These are phyloP conservation scores for Cryptococcus sp. DNA, from an alignment of 1,284 basidiomycete genomes.

Conservation along the genomic window DNA sequence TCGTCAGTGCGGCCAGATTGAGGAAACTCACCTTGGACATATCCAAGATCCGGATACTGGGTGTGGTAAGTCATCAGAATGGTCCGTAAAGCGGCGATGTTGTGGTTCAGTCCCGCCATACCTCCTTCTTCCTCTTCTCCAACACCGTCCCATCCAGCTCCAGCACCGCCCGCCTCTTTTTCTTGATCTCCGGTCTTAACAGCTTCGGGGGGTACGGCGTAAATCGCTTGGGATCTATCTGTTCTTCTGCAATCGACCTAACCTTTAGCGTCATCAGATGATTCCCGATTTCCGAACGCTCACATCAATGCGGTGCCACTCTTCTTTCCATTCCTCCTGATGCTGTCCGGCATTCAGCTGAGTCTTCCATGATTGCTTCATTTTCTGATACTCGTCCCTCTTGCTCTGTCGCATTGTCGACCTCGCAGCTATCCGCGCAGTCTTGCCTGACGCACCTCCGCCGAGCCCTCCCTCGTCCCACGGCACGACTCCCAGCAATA, in stretches of 20 bases:
- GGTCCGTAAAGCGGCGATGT: constrained; percentile 42
- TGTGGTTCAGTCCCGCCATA: constrained; percentile 69
- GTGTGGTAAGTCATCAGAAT: constrained; percentile 92
- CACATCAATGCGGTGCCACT: constrained; percentile 51
- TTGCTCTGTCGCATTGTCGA: constrained; percentile 60
- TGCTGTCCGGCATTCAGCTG: constrained; percentile 30
- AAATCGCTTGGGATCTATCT: constrained; percentile 86
- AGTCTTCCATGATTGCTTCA: constrained; percentile 70
- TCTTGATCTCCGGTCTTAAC: constrained; percentile 29
- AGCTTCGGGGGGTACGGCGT: constrained; percentile 54
- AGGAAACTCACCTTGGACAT: constrained; percentile 28
- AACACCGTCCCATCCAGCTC: constrained; percentile 18
- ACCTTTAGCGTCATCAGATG: not conserved
- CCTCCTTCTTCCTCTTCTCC: constrained; percentile 64
- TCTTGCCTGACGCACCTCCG: constrained; percentile 6
- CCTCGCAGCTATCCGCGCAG: constrained; percentile 39
- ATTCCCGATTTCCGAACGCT: constrained; percentile 13
- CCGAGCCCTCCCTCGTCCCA: constrained; percentile 53
- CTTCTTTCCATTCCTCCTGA: constrained; percentile 43
- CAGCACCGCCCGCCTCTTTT: constrained; percentile 35
- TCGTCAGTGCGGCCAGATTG: constrained; percentile 49
- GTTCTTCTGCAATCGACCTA: constrained; percentile 94
- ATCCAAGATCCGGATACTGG: constrained; percentile 77
- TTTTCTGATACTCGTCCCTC: constrained; percentile 61
- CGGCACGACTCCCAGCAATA: constrained; percentile 74